phyloP scores from a whole-genome alignment of 306 rosid genomes.

The Cicer bijugum region DNA sequence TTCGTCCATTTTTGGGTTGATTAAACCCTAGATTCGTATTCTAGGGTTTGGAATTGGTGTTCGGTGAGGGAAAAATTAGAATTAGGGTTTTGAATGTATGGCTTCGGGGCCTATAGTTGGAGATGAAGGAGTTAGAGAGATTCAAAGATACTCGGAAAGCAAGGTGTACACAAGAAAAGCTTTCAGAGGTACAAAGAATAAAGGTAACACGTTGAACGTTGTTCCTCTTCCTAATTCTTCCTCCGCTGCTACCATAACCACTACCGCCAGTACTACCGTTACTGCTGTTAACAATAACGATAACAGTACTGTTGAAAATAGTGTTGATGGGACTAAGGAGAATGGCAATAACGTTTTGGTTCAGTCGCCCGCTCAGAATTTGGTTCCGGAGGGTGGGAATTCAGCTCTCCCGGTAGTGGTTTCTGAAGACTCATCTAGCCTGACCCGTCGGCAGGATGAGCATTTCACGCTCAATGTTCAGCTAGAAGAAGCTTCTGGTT shows the following conservation, averaged over 20 bases:
- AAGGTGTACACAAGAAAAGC: slow-evolving; percentile 80
- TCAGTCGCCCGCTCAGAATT: slow-evolving; percentile 3
- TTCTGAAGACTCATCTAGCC: slow-evolving; percentile 56
- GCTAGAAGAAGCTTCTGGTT: slow-evolving; percentile 39
- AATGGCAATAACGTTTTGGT: slow-evolving; percentile 38
- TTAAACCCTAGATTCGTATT: slow-evolving; percentile 39
- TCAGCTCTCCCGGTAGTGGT: slow-evolving; percentile 43
- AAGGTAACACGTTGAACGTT: slow-evolving; percentile 30
- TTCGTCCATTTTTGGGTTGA: slow-evolving; percentile 10
- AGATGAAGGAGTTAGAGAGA: slow-evolving; percentile 69
- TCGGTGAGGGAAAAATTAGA: not conserved
- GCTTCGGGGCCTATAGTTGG: slow-evolving; percentile 77
- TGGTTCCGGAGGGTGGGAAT: slow-evolving; percentile 47
- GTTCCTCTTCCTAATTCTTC: slow-evolving; percentile 2
- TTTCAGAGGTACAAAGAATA: slow-evolving; percentile 63
- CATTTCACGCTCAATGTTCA: not conserved
- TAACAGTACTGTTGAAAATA: slow-evolving; percentile 11
- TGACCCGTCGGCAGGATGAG: slow-evolving; percentile 49
- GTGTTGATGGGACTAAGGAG: slow-evolving; percentile 32
- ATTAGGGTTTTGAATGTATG: slow-evolving; percentile 88
- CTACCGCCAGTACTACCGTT: slow-evolving; percentile 4
- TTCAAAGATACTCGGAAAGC: slow-evolving; percentile 61
- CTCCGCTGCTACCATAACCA: slow-evolving; percentile 5
- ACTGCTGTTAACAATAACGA: slow-evolving; percentile 3
- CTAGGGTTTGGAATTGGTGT: slow-evolving; percentile 43